These are phyloP conservation scores for Candida freyschussii DNA, from an alignment of 1,139 yeast genomes.

Conservation along the genomic window DNA sequence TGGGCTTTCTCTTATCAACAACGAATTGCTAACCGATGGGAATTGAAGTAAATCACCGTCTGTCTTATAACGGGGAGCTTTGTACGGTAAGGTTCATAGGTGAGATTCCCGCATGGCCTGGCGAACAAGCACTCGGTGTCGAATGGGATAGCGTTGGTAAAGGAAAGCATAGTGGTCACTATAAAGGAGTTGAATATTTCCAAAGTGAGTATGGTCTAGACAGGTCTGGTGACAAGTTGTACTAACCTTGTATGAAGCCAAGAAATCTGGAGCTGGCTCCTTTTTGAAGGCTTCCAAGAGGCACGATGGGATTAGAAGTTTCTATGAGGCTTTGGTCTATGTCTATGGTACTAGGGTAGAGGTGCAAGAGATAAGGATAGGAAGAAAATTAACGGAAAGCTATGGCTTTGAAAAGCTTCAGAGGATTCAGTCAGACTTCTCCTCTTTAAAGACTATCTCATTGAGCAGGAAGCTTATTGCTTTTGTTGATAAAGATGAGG, in stretches of 20 bases:
- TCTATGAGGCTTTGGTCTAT: conserved; percentile 45
- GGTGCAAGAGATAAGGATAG: conserved; percentile 37
- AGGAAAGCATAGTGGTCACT: conserved; percentile 56
- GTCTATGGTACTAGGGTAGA: conserved; percentile 38
- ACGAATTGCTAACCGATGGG: too few relatives aligned
- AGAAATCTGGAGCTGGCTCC: conserved; percentile 46
- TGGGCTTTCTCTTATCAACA: too few relatives aligned
- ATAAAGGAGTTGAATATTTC: conserved; percentile 45
- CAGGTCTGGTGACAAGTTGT: neutral
- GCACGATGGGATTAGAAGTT: conserved; percentile 29
- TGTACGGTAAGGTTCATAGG: conserved; percentile 70
- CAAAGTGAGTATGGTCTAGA: conserved; percentile 8
- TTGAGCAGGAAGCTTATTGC: conserved; percentile 38
- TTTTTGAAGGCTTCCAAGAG: conserved; percentile 51
- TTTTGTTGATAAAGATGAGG: conserved; percentile 14
- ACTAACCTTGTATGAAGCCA: conserved; percentile 4
- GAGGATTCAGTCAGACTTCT: conserved; percentile 42
- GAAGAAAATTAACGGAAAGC: conserved; percentile 49
- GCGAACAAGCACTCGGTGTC: conserved; percentile 56
- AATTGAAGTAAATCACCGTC: conserved; percentile 28
- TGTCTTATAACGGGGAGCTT: conserved; percentile 42
- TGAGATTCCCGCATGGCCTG: conserved; percentile 56
- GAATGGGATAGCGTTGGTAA: conserved; percentile 71
- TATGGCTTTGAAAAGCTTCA: conserved; percentile 61
- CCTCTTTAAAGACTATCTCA: conserved; percentile 43